A percentile compares a stretch with the other conserved stretches of the same genome.
Conservation (phyloP, 108 stramenopile genomes). For the Cyclotella cryptica region DNA sequence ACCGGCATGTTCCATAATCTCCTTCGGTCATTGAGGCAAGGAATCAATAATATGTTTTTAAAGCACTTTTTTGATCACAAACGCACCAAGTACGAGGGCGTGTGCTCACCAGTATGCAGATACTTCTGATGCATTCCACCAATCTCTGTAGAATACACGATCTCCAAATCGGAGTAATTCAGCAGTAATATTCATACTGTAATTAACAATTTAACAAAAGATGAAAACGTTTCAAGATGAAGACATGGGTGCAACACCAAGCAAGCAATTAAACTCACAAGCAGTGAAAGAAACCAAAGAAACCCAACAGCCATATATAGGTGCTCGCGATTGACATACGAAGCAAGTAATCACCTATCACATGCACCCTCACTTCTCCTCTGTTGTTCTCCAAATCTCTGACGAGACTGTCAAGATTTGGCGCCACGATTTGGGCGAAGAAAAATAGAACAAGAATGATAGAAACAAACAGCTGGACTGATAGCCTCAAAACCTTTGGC, state of each 20-base stretch:
- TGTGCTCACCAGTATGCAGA: slow-evolving; percentile 75
- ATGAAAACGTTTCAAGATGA: no score
- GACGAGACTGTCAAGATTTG: slow-evolving; percentile 62
- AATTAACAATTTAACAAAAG: background rate
- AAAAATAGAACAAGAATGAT: slow-evolving; percentile 67
- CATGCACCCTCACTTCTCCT: slow-evolving; percentile 50
- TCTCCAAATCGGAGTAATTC: slow-evolving; percentile 95
- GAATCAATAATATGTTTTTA: no score
- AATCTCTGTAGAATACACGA: slow-evolving; percentile 84
- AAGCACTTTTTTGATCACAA: background rate
- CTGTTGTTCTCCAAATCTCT: slow-evolving; percentile 66
- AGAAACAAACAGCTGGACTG: slow-evolving; percentile 60
- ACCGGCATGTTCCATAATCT: slow-evolving; percentile 95
- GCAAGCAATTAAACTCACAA: slow-evolving; percentile 10
- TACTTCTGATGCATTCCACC: slow-evolving; percentile 91
- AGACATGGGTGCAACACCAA: no score
- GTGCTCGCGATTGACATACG: slow-evolving; percentile 84
- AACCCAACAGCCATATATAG: slow-evolving; percentile 92
- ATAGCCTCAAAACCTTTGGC: slow-evolving; percentile 56
- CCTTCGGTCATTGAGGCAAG: no score
- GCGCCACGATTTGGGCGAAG: slow-evolving; percentile 72
- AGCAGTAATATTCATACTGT: slow-evolving; percentile 84
- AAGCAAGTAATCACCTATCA: slow-evolving; percentile 80
- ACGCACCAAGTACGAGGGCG: background rate
- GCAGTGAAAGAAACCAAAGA: slow-evolving; percentile 93